These are phyloP conservation scores for Cryptococcus sp. DNA, from an alignment of 1,284 basidiomycete genomes.

Conservation along the genomic window DNA sequence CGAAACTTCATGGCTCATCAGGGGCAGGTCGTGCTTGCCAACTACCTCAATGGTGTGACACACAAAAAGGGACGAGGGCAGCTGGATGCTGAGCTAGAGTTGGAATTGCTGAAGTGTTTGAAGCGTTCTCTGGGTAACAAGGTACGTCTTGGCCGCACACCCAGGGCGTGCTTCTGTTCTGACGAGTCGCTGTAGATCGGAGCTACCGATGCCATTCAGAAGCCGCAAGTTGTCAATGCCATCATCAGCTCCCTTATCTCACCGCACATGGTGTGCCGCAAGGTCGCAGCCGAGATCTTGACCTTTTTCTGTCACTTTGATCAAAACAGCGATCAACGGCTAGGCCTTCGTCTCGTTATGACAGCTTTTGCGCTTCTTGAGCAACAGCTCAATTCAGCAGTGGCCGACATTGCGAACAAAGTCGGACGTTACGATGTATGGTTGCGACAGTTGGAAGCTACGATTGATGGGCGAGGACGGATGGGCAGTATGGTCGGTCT, in stretches of 20 bases:
- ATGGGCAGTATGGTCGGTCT: slow-evolving; percentile 96
- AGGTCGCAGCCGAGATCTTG: slow-evolving; percentile 73
- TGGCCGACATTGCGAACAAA: slow-evolving; percentile 59
- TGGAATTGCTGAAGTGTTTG: slow-evolving; percentile 87
- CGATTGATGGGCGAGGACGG: slow-evolving; percentile 80
- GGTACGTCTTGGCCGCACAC: slow-evolving; percentile 54
- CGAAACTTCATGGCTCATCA: slow-evolving; percentile 73
- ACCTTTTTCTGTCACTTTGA: slow-evolving; percentile 58
- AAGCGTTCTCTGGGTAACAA: slow-evolving; percentile 78
- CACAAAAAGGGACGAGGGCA: slow-evolving; percentile 62
- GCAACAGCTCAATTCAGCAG: slow-evolving; percentile 32
- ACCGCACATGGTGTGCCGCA: slow-evolving; percentile 76
- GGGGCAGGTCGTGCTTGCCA: slow-evolving; percentile 82
- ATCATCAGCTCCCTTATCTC: slow-evolving; percentile 83
- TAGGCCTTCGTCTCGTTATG: slow-evolving; percentile 56
- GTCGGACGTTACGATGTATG: slow-evolving; percentile 75
- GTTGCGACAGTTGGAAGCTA: slow-evolving; percentile 80
- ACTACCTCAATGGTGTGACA: slow-evolving; percentile 60
- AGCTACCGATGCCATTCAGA: slow-evolving; percentile 73
- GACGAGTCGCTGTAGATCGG: slow-evolving; percentile 59
- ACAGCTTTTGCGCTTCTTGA: slow-evolving; percentile 55
- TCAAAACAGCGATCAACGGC: slow-evolving; percentile 34
- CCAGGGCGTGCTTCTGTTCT: not conserved
- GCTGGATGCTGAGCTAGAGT: slow-evolving; percentile 72
- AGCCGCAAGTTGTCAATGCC: slow-evolving; percentile 76